Evolutionary conservation across 371 early-diverging fungal species (phyloP).

Genomic region (Mortierella sp.): DNA sequence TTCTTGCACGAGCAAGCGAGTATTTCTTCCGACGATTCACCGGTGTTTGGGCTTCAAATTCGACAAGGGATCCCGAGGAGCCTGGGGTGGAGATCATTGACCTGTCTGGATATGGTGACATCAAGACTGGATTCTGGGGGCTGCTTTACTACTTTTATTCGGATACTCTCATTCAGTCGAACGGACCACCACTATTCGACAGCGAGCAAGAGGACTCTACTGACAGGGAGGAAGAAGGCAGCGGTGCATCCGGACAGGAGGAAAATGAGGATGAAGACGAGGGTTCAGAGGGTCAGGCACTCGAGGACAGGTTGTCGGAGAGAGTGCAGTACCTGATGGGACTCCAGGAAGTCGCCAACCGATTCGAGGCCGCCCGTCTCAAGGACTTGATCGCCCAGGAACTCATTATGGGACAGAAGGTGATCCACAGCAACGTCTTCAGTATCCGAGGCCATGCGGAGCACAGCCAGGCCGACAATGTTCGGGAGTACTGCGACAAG

Average conservation of each 20-base stretch:
- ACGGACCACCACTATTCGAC: slow-evolving; percentile 10
- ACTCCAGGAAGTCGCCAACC: slow-evolving; percentile 15
- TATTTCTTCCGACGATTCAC: slow-evolving; percentile 19
- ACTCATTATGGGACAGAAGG: background rate
- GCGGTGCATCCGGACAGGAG: background rate
- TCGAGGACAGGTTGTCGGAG: background rate
- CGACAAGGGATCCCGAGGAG: background rate
- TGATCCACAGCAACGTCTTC: slow-evolving; percentile 29
- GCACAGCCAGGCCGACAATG: background rate
- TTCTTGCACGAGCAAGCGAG: slow-evolving; percentile 18
- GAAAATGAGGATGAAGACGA: background rate
- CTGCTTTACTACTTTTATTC: slow-evolving; percentile 36
- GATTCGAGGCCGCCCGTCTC: slow-evolving; percentile 8
- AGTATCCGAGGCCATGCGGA: slow-evolving; percentile 10
- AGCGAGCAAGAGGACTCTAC: background rate
- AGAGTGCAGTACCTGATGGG: slow-evolving; percentile 27
- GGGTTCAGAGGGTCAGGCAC: background rate
- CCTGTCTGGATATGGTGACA: background rate
- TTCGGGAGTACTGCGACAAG: slow-evolving; percentile 19
- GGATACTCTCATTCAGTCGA: slow-evolving; percentile 9
- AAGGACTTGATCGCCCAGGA: slow-evolving; percentile 22
- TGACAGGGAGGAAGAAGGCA: background rate
- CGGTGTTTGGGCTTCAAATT: slow-evolving; percentile 4
- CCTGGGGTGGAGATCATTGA: slow-evolving; percentile 21
- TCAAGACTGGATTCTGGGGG: slow-evolving; percentile 28